Evolutionary conservation across 176 grass and related monocot species (phyloP), one percentile per base, ranked within the genome.

Genomic region (Thinopyrum elongatum): DNA sequence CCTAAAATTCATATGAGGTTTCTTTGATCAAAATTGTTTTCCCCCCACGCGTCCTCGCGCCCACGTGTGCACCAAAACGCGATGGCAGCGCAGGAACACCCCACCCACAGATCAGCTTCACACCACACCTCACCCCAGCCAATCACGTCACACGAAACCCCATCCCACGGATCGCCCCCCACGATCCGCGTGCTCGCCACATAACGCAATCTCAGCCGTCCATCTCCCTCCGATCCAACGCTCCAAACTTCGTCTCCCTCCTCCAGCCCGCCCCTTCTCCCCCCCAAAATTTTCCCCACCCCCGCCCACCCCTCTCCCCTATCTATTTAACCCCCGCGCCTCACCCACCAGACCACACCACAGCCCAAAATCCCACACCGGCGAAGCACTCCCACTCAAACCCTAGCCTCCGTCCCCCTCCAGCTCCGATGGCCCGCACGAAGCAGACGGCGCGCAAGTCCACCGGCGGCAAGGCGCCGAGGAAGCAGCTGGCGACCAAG

Each of bases 391-490:
- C 11, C 15, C 11, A 21, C 1, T 22, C 44, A 53, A 55, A 53
- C 27, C 46, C 44, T 53, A 75, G 8, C 42, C 72, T 11, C 42
- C 25, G 0, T 1, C 11, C 11, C 6, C 8, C 41, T 1, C 2
- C 35, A 3, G 7, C 29, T 1, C 67, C 19, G 7, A 94, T 94
- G 93, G 93, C 93, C 13, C 90, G 90, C 71, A 94, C 90, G 25
- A 94, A 94, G 90, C 90, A 94, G 72, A 94, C 90, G 0, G 90
- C 90, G 4, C 70, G 93, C 27, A 94, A 94, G 78, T 94, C 92
- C 21, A 94, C 92, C 6, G 90, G 87, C 30, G 92, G 90, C 65
- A 94, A 94, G 90, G 92, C 92, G 2, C 90, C 90, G 3, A 9
- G 89, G 26, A 94, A 94, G 90, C 90, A 92, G 85, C 78, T 92